Base-by-base conservation (phyloP, 257 asterid genomes). In the Solanum chilense region DNA sequence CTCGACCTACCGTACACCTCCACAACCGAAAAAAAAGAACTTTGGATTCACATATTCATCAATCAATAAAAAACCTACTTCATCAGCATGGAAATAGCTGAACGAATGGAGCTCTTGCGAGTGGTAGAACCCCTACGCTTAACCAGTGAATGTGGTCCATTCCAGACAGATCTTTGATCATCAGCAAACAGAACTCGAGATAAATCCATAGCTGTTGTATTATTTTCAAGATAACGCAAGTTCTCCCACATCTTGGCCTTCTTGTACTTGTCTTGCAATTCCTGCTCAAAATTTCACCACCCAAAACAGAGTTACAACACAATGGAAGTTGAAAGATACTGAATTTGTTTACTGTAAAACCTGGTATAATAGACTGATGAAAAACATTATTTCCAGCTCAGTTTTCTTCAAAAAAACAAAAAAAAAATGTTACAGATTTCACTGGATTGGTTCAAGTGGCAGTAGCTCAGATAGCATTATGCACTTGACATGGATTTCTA, bases 231-330 rank as follows among this genome's bases (percentile, higher is more conserved):
- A 82, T 95, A 93, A 3, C 93, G 93, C 74, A 97, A 98, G 87
- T 95, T 97, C 93, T 94, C 98, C 76, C 92, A 88, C 96, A 97
- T 95, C 92, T 96, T 94, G 78, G 98, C 98, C 87, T 96, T 94
- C 92, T 93, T 94, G 11, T 86, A 87, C 92, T 92, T 93, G 86
- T 94, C 94, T 77, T 89, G 90, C 66, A 42, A 15, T 70, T 87
- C 96, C 98, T 95, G 94, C 87, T 88, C 23, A 82, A 33, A 85
- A 37, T 80, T 49, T 29, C 47, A 14, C 18, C 52, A 41, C 80
- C 64, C 86, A 89, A 44, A 89, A 27, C 71, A 64, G 69, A 71
- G 86, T 90, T 31, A 88, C 39, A 68, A 21, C 35, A 37, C 70
- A 49, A 45, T 29, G 6, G 35, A 15, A 27, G 35, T 69, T 85